Percentiles rank a stretch among this genome's conserved stretches.
phyloP scores from a whole-genome alignment of 2,329 filamentous ascomycete species.

The Exutisphaerella laricina region DNA sequence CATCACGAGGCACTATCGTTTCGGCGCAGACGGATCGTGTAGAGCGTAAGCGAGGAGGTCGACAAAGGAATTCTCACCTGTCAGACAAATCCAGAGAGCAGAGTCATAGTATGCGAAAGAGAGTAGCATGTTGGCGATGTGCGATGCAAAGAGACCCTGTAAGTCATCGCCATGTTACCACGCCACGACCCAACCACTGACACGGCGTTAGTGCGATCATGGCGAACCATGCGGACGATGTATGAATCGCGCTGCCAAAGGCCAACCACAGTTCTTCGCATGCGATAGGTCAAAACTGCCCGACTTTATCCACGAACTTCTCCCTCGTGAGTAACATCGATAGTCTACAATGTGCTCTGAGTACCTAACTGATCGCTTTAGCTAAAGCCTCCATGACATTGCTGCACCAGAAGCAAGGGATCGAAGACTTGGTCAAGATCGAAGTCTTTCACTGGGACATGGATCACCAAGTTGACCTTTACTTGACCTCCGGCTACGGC shows the following conservation, averaged over 20 bases:
- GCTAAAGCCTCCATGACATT: slow-evolving; percentile 31
- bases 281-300: slow-evolving; percentile 44
- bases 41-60: slow-evolving; percentile 27
- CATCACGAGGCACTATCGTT: not conserved
- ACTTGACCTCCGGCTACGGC: slow-evolving; percentile 40
- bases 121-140: slow-evolving; percentile 46
- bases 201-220: slow-evolving; percentile 33
- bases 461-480: slow-evolving; percentile 37
- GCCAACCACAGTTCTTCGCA: slow-evolving; percentile 37
- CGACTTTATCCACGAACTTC: slow-evolving; percentile 40
- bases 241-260: slow-evolving; percentile 33
- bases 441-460: slow-evolving; percentile 33
- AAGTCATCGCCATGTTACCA: slow-evolving; percentile 8
- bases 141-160: slow-evolving; percentile 44
- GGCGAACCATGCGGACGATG: slow-evolving; percentile 28
- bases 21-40: slow-evolving; percentile 9
- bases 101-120: slow-evolving; percentile 43
- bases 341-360: too few relatives aligned
- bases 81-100: slow-evolving; percentile 35
- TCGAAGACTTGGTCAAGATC: slow-evolving; percentile 37
- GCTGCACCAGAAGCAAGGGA: slow-evolving; percentile 41
- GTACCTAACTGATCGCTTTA: slow-evolving; percentile 7
- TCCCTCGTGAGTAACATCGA: slow-evolving; percentile 35
- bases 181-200: not conserved
- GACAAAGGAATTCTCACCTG: slow-evolving; percentile 36